Conservation (phyloP, 495 filamentous ascomycete genomes). For the Xylaria cubensis region DNA sequence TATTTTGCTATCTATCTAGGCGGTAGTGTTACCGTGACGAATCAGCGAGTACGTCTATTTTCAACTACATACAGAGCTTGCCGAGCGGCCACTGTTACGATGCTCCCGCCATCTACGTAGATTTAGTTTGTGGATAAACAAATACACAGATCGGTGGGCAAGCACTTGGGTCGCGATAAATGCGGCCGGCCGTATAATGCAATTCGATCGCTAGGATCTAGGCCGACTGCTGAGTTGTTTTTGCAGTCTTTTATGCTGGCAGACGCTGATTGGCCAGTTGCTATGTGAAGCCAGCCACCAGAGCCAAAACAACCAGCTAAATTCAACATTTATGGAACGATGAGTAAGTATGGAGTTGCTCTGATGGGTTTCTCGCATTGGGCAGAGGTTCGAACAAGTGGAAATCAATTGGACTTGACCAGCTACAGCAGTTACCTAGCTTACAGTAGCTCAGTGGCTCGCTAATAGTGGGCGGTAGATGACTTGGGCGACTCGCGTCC, state of each 20-base stretch:
- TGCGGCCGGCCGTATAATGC: slow-evolving; percentile 15
- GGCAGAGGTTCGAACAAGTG: slow-evolving; percentile 16
- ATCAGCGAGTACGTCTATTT: background rate
- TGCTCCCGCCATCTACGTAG: background rate
- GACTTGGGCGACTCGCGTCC: slow-evolving; percentile 21
- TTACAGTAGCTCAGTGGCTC: slow-evolving; percentile 8
- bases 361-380: slow-evolving; percentile 15
- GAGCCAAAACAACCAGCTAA: slow-evolving; percentile 11
- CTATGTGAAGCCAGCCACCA: slow-evolving; percentile 25
- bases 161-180: slow-evolving; percentile 21
- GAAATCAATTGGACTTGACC: background rate
- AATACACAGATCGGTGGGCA: slow-evolving; percentile 1
- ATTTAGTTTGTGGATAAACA: background rate
- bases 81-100: background rate
- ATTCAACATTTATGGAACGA: slow-evolving; percentile 13
- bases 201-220: slow-evolving; percentile 17
- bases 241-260: slow-evolving; percentile 28
- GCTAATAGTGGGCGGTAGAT: slow-evolving; percentile 10
- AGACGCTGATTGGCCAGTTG: slow-evolving; percentile 22
- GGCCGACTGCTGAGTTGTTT: slow-evolving; percentile 26
- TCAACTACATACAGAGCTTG: background rate
- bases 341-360: slow-evolving; percentile 8
- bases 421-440: background rate
- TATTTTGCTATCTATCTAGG: background rate
- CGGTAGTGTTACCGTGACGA: background rate